These are phyloP conservation scores for Eucalyptus virginea DNA, from an alignment of 345 rosid species.

Conservation along the genomic window DNA sequence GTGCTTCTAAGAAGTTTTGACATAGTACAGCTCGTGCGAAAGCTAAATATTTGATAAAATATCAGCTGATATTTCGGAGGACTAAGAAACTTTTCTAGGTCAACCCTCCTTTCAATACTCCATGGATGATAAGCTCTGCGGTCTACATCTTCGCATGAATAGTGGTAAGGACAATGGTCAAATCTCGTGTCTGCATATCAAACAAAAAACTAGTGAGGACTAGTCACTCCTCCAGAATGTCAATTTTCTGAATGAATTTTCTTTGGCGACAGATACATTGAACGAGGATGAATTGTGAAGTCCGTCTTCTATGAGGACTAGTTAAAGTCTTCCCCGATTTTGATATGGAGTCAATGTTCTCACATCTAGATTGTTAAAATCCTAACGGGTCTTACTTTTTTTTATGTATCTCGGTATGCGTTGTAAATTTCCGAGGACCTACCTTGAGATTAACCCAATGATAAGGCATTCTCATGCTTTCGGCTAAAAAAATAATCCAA, in stretches of 20 bases:
- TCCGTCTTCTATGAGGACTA: background rate
- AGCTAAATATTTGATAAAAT: background rate
- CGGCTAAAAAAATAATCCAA: rapidly evolving
- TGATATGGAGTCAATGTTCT: background rate
- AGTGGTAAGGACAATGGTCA: background rate
- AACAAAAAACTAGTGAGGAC: background rate
- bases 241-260: background rate
- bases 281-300: background rate
- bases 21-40: background rate
- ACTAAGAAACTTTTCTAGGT: background rate
- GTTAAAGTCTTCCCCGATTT: background rate
- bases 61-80: background rate
- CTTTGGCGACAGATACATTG: background rate
- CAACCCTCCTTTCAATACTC: background rate
- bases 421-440: background rate
- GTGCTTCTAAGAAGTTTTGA: no score
- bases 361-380: background rate
- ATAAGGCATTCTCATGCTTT: background rate
- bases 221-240: rapidly evolving
- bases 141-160: background rate
- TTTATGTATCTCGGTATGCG: rapidly evolving
- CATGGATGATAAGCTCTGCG: background rate
- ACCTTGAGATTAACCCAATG: background rate
- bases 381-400: background rate
- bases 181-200: background rate